Evolutionary conservation across 495 filamentous ascomycete genomes (phyloP).

Genomic region (Jackrogersella multiformis): DNA sequence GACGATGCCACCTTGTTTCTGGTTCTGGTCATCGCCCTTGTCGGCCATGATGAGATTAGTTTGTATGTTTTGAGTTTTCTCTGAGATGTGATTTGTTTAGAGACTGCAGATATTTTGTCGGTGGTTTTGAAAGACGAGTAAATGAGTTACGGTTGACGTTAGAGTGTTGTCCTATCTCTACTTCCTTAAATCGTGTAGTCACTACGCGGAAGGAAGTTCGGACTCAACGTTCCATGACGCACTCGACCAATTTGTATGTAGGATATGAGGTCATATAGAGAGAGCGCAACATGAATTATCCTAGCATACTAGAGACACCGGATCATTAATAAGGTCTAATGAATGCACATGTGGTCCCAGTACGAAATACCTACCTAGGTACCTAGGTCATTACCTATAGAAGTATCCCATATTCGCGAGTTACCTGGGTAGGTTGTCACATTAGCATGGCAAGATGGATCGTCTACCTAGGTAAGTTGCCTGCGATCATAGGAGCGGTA

Average conservation of each 20-base stretch:
- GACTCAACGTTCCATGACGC: background rate
- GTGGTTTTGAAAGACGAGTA: background rate
- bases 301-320: background rate
- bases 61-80: background rate
- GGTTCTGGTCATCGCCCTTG: constrained; percentile 15
- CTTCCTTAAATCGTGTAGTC: background rate
- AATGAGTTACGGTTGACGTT: background rate
- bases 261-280: constrained; percentile 12
- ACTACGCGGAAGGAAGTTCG: background rate
- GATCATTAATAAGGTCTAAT: background rate
- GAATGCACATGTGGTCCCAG: background rate
- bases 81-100: background rate
- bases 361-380: background rate
- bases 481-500: no score
- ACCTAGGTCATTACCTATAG: no score
- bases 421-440: no score
- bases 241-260: background rate
- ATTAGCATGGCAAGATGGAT: no score
- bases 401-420: background rate
- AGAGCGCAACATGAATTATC: background rate
- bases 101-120: background rate
- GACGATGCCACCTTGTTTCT: constrained; percentile 38
- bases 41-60: constrained; percentile 10
- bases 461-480: no score
- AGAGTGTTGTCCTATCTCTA: background rate